Base-by-base conservation (phyloP, 371 early-diverging fungal species). In the Basidiobolus meristosporus region DNA sequence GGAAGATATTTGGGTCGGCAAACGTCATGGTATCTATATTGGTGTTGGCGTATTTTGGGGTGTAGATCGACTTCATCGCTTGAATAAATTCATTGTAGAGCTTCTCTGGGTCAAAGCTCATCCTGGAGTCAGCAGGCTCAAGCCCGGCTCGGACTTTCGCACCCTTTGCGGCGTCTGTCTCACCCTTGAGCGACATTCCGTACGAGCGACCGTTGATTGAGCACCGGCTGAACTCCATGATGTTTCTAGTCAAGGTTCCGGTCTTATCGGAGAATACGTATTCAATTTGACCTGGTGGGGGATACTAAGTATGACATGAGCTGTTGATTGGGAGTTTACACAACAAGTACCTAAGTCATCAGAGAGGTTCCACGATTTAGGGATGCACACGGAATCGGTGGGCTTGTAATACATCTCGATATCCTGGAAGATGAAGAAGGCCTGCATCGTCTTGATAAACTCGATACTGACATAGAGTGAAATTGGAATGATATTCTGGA, bases 301-400 rank as follows among this genome's bases (percentile, higher is more conserved):
- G 26, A 26, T 26, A 26, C 9, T 5, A 26, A 3, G 99, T 98
- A 52, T 97, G 98, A 62, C 98, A 97, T 17, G 85, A 82, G 51
- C 96, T 85, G 7, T 98, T 73, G 56, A 90, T 96, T 49, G 90
- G 86, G 37, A 97, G 80, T 52, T 88, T 86, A 34, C 98, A 96
- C 26, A 26, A 26, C 3, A 26, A 26, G 26, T 26, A 26, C 26
- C 26, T 19, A 90, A 58, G 41, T 98, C 98, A 51, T 98, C 98
- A 10, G 89, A 84, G 17, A 97, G 57, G 50, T 84, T 91, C 78
- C 91, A 93, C 61, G 68, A 66, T 50, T 70, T 70, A 5, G 90
- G 85, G 12, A 70, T 61, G 45, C 79, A 87, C 36, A 66, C 53
- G 37, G 65, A 54, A 36, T 79, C 63, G 5, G 73, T 57, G 12